Evolutionary conservation across 108 stramenopile genomes (phyloP).

Genomic region (Epipyxis sp.): DNA sequence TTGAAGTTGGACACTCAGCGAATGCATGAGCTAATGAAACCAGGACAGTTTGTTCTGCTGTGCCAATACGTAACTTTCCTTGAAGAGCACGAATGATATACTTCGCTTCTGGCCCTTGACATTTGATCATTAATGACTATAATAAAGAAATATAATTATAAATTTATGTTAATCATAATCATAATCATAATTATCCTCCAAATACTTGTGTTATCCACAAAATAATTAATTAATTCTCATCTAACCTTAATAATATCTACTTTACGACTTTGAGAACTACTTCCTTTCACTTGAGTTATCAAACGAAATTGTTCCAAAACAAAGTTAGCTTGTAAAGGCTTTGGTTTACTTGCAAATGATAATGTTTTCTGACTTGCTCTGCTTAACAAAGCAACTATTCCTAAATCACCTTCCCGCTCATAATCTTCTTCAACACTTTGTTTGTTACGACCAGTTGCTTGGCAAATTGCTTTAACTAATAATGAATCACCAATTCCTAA

Average conservation of each 20-base stretch:
- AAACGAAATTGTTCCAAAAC: slow-evolving; percentile 54
- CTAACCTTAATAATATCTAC: slow-evolving; percentile 84
- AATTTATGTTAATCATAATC: too few species aligned
- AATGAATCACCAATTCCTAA: slow-evolving; percentile 94
- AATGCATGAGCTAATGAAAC: slow-evolving; percentile 86
- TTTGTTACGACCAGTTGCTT: slow-evolving; percentile 70
- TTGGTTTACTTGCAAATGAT: slow-evolving; percentile 61
- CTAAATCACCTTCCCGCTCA: slow-evolving; percentile 83
- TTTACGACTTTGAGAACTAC: slow-evolving; percentile 81
- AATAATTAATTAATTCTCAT: too few species aligned
- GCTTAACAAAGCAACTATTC: slow-evolving; percentile 74
- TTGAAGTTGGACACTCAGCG: slow-evolving; percentile 38
- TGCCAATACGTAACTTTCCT: slow-evolving; percentile 93
- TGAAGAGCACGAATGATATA: slow-evolving; percentile 96
- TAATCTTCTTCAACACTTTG: slow-evolving; percentile 74
- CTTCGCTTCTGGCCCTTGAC: slow-evolving; percentile 73
- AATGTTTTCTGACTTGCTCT: slow-evolving; percentile 83
- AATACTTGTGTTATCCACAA: too few species aligned
- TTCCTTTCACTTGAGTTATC: slow-evolving; percentile 71
- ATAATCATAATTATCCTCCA: too few species aligned
- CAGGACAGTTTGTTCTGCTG: slow-evolving; percentile 89
- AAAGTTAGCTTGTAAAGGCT: slow-evolving; percentile 60
- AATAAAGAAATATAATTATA: neutral
- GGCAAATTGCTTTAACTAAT: slow-evolving; percentile 84
- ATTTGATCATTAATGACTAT: slow-evolving; percentile 71